Evolutionary conservation across 441 rosid genomes (phyloP).

Genomic region (Erodium texanum): DNA sequence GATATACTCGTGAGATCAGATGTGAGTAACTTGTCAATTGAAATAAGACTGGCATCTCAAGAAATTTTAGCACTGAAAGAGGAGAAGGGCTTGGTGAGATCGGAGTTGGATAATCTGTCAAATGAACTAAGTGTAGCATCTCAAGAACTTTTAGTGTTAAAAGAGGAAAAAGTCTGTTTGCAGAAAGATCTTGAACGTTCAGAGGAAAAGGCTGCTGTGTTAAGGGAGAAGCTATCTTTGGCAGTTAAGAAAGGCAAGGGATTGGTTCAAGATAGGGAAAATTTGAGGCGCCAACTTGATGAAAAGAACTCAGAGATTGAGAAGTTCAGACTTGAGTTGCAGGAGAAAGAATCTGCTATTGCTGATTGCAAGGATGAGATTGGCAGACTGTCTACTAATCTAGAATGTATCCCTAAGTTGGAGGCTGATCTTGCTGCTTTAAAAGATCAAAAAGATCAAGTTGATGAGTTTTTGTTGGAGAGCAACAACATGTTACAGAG

Average conservation of each 20-base stretch:
- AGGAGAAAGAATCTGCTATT: slow-evolving; percentile 43
- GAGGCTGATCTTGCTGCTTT: slow-evolving; percentile 51
- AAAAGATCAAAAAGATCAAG: slow-evolving; percentile 46
- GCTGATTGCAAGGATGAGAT: slow-evolving; percentile 50
- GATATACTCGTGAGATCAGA: slow-evolving; percentile 43
- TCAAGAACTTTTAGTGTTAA: slow-evolving; percentile 5
- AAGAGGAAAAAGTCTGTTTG: slow-evolving; percentile 20
- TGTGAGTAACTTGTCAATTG: slow-evolving; percentile 31
- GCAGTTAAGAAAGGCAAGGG: slow-evolving; percentile 98
- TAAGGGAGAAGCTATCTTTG: slow-evolving; percentile 80
- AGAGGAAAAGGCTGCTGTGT: slow-evolving; percentile 69
- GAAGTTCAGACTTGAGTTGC: slow-evolving; percentile 52
- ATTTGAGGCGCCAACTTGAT: slow-evolving; percentile 50
- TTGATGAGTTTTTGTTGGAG: slow-evolving; percentile 51
- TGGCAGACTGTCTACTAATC: slow-evolving; percentile 37
- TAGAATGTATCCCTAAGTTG: slow-evolving; percentile 47
- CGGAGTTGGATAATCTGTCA: slow-evolving; percentile 6
- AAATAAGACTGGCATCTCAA: slow-evolving; percentile 30
- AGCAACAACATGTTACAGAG: slow-evolving; percentile 49
- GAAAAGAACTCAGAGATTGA: slow-evolving; percentile 62
- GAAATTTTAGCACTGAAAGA: slow-evolving; percentile 34
- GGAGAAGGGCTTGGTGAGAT: not conserved
- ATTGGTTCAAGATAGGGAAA: slow-evolving; percentile 76
- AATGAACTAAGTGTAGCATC: slow-evolving; percentile 6
- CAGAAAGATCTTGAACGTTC: slow-evolving; percentile 63